phyloP scores from a whole-genome alignment of 2,329 filamentous ascomycete species.

The Hypoxylon sp. region DNA sequence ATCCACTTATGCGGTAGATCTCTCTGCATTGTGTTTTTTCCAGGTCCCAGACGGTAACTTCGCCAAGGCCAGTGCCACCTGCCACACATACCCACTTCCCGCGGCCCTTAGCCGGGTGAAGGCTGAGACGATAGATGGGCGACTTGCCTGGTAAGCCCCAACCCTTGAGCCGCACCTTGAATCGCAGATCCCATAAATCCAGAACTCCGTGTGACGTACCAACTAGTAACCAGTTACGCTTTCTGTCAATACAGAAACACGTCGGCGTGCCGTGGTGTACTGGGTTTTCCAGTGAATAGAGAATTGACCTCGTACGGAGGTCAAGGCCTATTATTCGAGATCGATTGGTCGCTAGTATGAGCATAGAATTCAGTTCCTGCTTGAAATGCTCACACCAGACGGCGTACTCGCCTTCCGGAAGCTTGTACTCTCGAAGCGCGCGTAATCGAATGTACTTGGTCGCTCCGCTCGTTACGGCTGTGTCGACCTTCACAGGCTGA shows the following conservation, averaged over 20 bases:
- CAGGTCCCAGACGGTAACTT: slow-evolving; percentile 95
- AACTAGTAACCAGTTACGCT: slow-evolving; percentile 89
- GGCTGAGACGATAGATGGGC: slow-evolving; percentile 82
- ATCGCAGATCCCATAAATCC: slow-evolving; percentile 97
- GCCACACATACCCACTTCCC: slow-evolving; percentile 90
- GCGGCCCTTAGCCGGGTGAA: slow-evolving; percentile 84
- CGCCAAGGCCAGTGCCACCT: slow-evolving; percentile 87
- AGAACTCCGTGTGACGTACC: slow-evolving; percentile 94
- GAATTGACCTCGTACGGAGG: slow-evolving; percentile 84
- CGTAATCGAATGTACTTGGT: slow-evolving; percentile 84
- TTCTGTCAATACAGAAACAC: slow-evolving; percentile 89
- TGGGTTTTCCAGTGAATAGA: slow-evolving; percentile 88
- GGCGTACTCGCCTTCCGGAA: slow-evolving; percentile 81
- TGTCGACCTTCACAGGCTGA: slow-evolving; percentile 86
- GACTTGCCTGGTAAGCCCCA: slow-evolving; percentile 89
- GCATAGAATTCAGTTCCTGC: slow-evolving; percentile 82
- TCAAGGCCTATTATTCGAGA: slow-evolving; percentile 89
- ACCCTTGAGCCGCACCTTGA: slow-evolving; percentile 86
- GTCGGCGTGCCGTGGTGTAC: slow-evolving; percentile 93
- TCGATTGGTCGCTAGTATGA: slow-evolving; percentile 88
- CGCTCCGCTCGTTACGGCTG: slow-evolving; percentile 62
- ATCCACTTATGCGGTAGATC: slow-evolving; percentile 81
- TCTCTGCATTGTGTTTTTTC: slow-evolving; percentile 91
- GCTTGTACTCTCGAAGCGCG: slow-evolving; percentile 83
- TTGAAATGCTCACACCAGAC: slow-evolving; percentile 96